Conservation (phyloP, 805 yeast genomes). For the Pichia pseudocactophila region DNA sequence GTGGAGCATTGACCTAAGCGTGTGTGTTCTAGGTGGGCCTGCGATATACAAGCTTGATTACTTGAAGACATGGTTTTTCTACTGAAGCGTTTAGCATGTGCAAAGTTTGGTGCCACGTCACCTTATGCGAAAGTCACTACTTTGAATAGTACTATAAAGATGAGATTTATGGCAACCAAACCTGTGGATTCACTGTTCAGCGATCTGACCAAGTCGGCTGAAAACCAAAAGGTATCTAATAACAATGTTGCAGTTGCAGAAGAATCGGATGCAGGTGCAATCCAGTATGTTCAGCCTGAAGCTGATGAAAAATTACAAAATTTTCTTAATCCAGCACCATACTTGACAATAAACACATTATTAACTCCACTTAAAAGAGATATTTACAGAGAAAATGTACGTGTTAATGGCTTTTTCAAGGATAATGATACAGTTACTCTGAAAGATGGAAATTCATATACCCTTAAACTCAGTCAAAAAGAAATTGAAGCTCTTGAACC, state of each 20-base stretch:
- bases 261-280: constrained; percentile 6
- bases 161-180: constrained; percentile 5
- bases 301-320: constrained; percentile 36
- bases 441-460: constrained; percentile 33
- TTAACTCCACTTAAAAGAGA: constrained; percentile 64
- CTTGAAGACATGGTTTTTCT: constrained; percentile 1
- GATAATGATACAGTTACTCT: constrained; percentile 44
- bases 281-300: constrained; percentile 21
- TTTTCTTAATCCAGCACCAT: constrained; percentile 42
- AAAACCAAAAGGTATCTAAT: constrained; percentile 3
- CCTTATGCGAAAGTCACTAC: background rate
- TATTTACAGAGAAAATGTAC: constrained; percentile 54
- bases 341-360: constrained; percentile 44
- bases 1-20: too few species aligned
- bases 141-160: background rate
- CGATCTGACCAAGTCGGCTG: constrained; percentile 17
- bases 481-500: constrained; percentile 84
- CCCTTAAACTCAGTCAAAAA: constrained; percentile 45
- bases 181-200: constrained; percentile 22
- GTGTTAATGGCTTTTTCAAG: constrained; percentile 58
- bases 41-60: too few species aligned
- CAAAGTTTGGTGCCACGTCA: background rate
- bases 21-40: too few species aligned
- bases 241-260: constrained; percentile 10
- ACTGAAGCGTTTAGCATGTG: constrained; percentile 2